Evolutionary conservation across 345 rosid species (phyloP).

Genomic region (Populus pruinosa): DNA sequence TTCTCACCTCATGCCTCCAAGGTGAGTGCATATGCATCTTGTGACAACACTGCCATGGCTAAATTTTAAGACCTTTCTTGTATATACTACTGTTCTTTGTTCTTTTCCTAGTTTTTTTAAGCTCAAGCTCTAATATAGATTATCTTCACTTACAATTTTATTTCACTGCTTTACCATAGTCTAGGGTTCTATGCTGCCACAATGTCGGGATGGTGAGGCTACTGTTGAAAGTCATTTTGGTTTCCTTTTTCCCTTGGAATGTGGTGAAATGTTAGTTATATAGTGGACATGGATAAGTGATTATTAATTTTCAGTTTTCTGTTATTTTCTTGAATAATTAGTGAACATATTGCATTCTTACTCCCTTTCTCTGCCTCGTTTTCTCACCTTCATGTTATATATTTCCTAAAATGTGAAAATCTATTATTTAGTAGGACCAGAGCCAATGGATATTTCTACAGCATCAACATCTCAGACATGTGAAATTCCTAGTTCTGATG

Average conservation of each 20-base stretch:
- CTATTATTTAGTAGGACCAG: conserved; percentile 43
- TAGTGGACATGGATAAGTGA: not conserved
- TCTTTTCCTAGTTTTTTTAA: not conserved
- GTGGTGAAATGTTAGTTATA: not conserved
- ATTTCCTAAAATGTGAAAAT: not conserved
- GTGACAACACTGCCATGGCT: not conserved
- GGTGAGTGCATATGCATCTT: not conserved
- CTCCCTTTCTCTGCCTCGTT: not conserved
- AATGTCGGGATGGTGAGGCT: not conserved
- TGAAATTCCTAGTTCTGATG: conserved; percentile 83
- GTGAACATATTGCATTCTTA: not conserved
- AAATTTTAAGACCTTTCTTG: not conserved
- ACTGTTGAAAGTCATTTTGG: not conserved
- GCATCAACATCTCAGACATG: conserved; percentile 50
- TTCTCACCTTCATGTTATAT: not conserved
- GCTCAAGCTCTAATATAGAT: not conserved
- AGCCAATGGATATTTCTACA: conserved; percentile 70
- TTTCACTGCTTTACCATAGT: not conserved
- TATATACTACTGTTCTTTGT: not conserved
- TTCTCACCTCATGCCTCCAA: not conserved
- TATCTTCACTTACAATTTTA: no score
- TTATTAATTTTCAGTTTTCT: not conserved
- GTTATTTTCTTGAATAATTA: not conserved
- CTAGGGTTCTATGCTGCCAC: not conserved
- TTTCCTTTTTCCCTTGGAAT: not conserved